Evolutionary conservation across 2,329 filamentous ascomycete genomes (phyloP), one percentile per base, ranked within the genome.

Genomic region (Coniochaeta hoffmannii): DNA sequence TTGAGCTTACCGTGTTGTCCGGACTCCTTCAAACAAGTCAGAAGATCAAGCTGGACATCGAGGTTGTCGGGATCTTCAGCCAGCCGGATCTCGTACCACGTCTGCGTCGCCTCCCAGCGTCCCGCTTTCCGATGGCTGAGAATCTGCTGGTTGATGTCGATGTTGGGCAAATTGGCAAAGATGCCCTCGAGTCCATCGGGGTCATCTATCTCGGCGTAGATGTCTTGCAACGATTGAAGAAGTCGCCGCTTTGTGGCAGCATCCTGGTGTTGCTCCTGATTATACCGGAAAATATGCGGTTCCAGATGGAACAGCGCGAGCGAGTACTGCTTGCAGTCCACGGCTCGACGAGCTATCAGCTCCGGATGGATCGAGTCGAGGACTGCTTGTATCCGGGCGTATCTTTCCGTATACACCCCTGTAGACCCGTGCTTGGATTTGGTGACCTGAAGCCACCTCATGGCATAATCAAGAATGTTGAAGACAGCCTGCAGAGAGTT

Each of bases 161-260:
- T 76, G 11, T 91, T 84, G 57, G 88, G 87, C 3, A 97, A 76
- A 67, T 94, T 88, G 19, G 90, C 85, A 1, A 93, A 96, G 58
- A 99, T 93, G 2, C 94, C 94, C 67, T 97, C 92, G 32, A 99
- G 86, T 1, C 93, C 92, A 69, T 99, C 94, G 0, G 94, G 95
- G 64, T 99, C 94, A 65, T 99, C 94, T 58, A 99, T 97, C 63
- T 97, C 89, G 1, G 90, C 90, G 69, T 99, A 99, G 17, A 99
- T 96, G 54, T 93, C 86, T 66, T 97, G 93, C 24, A 99, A 75
- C 58, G 86, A 83, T 61, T 90, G 83, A 57, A 95, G 81, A 4
- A 94, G 77, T 24, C 83, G 80, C 73, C 22, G 83, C 79, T 2
- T 77, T 75, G 1, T n/a, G n/a, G n/a, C n/a, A n/a, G 74, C 69